These are phyloP conservation scores for Halenospora varia DNA, from an alignment of 495 filamentous ascomycete genomes.

Conservation along the genomic window DNA sequence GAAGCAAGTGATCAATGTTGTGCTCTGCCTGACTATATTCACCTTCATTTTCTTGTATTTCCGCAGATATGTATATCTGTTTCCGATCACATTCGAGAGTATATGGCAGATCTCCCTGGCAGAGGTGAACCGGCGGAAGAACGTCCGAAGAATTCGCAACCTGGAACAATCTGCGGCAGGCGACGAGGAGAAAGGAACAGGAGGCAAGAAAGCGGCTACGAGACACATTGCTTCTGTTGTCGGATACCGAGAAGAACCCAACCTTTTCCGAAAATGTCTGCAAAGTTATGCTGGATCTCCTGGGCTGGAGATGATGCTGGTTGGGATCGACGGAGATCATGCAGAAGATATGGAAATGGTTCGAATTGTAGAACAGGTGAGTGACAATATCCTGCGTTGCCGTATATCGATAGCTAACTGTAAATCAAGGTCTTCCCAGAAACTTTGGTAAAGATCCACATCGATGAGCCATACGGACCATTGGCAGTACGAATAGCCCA, in stretches of 20 bases:
- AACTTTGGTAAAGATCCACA: slow-evolving; percentile 26
- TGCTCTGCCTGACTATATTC: no score
- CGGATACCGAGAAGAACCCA: slow-evolving; percentile 33
- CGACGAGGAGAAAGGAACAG: slow-evolving; percentile 3
- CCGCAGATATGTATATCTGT: slow-evolving; percentile 5
- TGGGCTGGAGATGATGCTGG: slow-evolving; percentile 28
- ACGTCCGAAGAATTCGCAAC: slow-evolving; percentile 1
- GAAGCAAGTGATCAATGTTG: no score
- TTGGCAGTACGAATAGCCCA: slow-evolving; percentile 30
- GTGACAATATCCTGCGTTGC: no score
- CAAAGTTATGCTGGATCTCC: slow-evolving; percentile 28
- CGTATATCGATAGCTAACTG: no score
- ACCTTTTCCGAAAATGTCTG: slow-evolving; percentile 28
- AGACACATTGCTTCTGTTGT: slow-evolving; percentile 29
- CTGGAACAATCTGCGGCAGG: neutral
- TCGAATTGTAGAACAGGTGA: slow-evolving; percentile 24
- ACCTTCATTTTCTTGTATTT: no score
- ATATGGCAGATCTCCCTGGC: slow-evolving; percentile 12
- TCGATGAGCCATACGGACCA: slow-evolving; percentile 30
- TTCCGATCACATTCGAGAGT: slow-evolving; percentile 8
- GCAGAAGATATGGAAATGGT: slow-evolving; percentile 33
- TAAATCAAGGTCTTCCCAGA: slow-evolving; percentile 26
- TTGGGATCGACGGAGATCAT: slow-evolving; percentile 31
- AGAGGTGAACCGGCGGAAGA: slow-evolving; percentile 11
- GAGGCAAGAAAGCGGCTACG: neutral